Conservation (phyloP, 192 early-diverging fungal genomes). For the Backusella liffmaniae region DNA sequence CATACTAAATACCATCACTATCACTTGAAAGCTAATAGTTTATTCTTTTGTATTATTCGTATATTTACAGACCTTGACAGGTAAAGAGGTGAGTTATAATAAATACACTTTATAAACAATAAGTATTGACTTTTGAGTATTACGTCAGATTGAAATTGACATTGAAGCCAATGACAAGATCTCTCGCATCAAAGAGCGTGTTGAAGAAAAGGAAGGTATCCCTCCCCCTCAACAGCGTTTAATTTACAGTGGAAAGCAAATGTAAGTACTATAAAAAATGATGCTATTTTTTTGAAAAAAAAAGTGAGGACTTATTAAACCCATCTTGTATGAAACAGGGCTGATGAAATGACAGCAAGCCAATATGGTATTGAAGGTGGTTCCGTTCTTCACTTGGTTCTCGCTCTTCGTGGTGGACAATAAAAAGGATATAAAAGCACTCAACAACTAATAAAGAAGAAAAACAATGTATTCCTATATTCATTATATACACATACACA, state of each 20-base stretch:
- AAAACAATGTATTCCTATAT: neutral
- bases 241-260: constrained; percentile 93
- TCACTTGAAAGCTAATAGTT: neutral
- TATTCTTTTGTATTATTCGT: neutral
- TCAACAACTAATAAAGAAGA: neutral
- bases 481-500: neutral
- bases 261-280: constrained; percentile 51
- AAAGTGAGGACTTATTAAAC: neutral
- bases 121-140: neutral
- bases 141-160: constrained; percentile 82
- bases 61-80: constrained; percentile 76
- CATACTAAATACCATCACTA: neutral
- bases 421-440: constrained; percentile 9
- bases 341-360: constrained; percentile 69
- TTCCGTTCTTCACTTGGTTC: constrained; percentile 88
- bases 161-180: constrained; percentile 83
- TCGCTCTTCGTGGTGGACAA: constrained; percentile 90
- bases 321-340: constrained; percentile 46
- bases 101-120: neutral
- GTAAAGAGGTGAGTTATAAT: constrained; percentile 69
- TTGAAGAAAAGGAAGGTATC: constrained; percentile 98
- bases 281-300: neutral
- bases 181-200: constrained; percentile 84
- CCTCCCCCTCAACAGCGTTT: constrained; percentile 95
- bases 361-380: constrained; percentile 77